Evolutionary conservation across 345 rosid species (phyloP).

Genomic region (Sisymbrium irio): DNA sequence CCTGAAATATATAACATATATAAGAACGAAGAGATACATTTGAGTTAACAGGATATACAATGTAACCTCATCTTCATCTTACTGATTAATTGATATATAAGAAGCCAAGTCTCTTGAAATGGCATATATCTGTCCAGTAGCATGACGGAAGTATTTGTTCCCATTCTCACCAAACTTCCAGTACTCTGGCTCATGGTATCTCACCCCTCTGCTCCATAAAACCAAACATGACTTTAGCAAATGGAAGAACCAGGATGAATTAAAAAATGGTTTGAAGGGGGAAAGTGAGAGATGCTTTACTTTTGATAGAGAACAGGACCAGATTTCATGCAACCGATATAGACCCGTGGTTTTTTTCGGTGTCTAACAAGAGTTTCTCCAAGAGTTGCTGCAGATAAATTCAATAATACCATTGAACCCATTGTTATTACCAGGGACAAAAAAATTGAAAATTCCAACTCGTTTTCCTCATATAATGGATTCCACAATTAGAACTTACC

Average conservation of each 20-base stretch:
- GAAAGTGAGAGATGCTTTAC: conserved; percentile 40
- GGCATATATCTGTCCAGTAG: conserved; percentile 93
- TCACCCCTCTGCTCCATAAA: conserved; percentile 70
- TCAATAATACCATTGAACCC: neutral
- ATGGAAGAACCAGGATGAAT: neutral
- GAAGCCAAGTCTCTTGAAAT: conserved; percentile 90
- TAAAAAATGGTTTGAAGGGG: neutral
- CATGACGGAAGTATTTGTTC: conserved; percentile 96
- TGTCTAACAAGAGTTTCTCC: conserved; percentile 89
- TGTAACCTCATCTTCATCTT: conserved; percentile 34
- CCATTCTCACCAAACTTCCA: conserved; percentile 95
- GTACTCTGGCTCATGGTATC: conserved; percentile 94
- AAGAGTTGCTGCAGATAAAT: conserved; percentile 70
- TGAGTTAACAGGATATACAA: neutral
- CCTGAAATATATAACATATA: conserved; percentile 43
- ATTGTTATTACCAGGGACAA: neutral
- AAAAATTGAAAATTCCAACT: neutral
- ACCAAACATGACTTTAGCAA: conserved; percentile 12
- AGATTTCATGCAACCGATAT: conserved; percentile 97
- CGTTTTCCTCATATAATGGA: neutral
- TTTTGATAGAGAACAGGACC: conserved; percentile 94
- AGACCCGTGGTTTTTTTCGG: conserved; percentile 66
- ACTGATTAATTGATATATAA: conserved; percentile 95
- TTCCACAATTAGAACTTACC: conserved; percentile 38
- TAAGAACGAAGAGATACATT: conserved; percentile 2